phyloP scores from a whole-genome alignment of 1,284 basidiomycete genomes.

The Cryptococcus maquisensis region DNA sequence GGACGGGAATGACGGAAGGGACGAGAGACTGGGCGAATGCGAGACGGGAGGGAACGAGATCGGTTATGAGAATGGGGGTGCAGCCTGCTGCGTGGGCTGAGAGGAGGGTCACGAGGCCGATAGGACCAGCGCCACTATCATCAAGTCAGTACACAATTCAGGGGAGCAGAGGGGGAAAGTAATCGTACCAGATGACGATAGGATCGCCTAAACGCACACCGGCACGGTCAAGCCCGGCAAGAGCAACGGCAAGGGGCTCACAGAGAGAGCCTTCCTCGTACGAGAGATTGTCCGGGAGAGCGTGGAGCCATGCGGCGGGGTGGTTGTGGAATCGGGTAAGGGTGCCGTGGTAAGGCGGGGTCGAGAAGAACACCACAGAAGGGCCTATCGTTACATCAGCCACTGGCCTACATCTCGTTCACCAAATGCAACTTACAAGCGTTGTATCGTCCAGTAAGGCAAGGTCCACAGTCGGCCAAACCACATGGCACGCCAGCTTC shows the following conservation, averaged over 20 bases:
- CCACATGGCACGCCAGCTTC: slow-evolving; percentile 55
- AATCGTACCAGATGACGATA: slow-evolving; percentile 48
- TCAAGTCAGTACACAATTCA: not conserved
- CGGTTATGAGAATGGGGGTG: slow-evolving; percentile 55
- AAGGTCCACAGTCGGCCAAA: slow-evolving; percentile 51
- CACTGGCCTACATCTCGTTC: too few species aligned
- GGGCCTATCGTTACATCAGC: slow-evolving; percentile 33
- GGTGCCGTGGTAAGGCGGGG: slow-evolving; percentile 52
- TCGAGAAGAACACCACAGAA: slow-evolving; percentile 52
- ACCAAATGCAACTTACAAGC: slow-evolving; percentile 40
- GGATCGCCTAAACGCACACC: slow-evolving; percentile 52
- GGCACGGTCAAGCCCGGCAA: slow-evolving; percentile 55
- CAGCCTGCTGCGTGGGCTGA: slow-evolving; percentile 54
- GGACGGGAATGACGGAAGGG: slow-evolving; percentile 50
- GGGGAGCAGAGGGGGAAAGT: too few species aligned
- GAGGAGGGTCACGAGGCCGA: slow-evolving; percentile 54
- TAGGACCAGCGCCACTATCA: slow-evolving; percentile 52
- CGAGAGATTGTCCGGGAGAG: slow-evolving; percentile 51
- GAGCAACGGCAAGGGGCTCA: slow-evolving; percentile 54
- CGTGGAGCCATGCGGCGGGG: slow-evolving; percentile 56
- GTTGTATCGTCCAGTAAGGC: slow-evolving; percentile 54
- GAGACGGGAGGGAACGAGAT: slow-evolving; percentile 52
- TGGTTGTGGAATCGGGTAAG: slow-evolving; percentile 54
- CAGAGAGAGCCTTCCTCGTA: slow-evolving; percentile 55
- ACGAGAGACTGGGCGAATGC: slow-evolving; percentile 54